A percentile compares a stretch with the other conserved stretches of the same genome.
Conservation (phyloP, 2,329 filamentous ascomycete genomes). For the Clonostachys solani region DNA sequence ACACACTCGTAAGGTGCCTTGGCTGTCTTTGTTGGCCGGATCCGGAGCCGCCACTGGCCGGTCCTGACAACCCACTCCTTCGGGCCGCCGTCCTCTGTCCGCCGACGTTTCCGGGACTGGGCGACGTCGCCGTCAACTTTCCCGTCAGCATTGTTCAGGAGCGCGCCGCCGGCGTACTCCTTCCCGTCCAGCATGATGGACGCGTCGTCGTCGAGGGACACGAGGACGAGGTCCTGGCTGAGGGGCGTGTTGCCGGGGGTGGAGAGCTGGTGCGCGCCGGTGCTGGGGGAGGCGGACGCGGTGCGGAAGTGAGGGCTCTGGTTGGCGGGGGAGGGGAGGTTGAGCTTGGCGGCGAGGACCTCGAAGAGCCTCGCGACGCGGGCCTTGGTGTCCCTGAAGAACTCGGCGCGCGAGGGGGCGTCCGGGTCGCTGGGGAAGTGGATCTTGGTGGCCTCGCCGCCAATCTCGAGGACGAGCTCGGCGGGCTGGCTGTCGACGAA, state of each 20-base stretch:
- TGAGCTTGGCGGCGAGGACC: constrained; percentile 77
- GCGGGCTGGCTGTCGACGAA: constrained; percentile 72
- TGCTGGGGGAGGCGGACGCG: background rate
- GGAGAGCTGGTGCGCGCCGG: constrained; percentile 38
- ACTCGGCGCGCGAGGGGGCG: constrained; percentile 53
- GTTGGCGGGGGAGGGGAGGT: constrained; percentile 54
- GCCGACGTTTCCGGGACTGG: constrained; percentile 37
- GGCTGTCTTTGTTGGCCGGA: constrained; percentile 48
- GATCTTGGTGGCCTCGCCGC: constrained; percentile 58
- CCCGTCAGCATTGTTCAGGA: constrained; percentile 14
- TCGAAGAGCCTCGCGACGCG: constrained; percentile 72
- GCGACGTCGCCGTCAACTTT: constrained; percentile 4
- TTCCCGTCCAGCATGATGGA: constrained; percentile 56
- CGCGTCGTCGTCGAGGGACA: constrained; percentile 56
- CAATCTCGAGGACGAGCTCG: constrained; percentile 79
- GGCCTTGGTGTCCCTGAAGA: constrained; percentile 66
- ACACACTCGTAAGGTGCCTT: constrained; percentile 63
- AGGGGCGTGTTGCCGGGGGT: constrained; percentile 67
- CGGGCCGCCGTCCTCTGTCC: constrained; percentile 25
- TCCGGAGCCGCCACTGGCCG: constrained; percentile 68
- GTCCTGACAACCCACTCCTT: constrained; percentile 60
- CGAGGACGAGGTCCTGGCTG: constrained; percentile 65
- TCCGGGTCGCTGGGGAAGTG: constrained; percentile 30
- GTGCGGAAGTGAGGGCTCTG: constrained; percentile 24
- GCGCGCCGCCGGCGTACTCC: constrained; percentile 26